phyloP scores from a whole-genome alignment of 768 basidiomycete genomes.

The Termitomyces sp. region DNA sequence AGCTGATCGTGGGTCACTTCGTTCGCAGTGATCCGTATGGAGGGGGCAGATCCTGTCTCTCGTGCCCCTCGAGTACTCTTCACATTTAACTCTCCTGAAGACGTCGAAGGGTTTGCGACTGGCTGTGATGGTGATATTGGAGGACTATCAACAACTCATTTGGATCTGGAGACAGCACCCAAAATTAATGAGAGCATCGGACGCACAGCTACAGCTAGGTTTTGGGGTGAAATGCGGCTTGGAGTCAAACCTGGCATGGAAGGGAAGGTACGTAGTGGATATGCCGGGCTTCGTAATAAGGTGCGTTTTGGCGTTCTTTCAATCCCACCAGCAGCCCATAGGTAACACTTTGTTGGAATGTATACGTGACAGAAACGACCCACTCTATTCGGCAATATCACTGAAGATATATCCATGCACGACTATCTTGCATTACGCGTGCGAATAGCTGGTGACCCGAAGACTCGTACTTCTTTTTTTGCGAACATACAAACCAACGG shows the following conservation, averaged over 20 bases:
- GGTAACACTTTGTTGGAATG: neutral
- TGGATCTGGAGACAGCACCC: conserved; percentile 62
- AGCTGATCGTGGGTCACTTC: neutral
- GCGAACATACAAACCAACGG: conserved; percentile 93
- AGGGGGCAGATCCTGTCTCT: conserved; percentile 63
- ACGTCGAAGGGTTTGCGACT: conserved; percentile 61
- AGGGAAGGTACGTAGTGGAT: conserved; percentile 75
- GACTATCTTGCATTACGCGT: conserved; percentile 79
- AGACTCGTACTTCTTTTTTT: conserved; percentile 82
- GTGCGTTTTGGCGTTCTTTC: conserved; percentile 31
- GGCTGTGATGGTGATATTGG: conserved; percentile 92
- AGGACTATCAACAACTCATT: conserved; percentile 71
- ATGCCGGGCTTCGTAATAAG: conserved; percentile 88
- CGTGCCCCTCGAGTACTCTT: conserved; percentile 64
- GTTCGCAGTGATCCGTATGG: conserved; percentile 69
- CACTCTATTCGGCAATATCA: conserved; percentile 83
- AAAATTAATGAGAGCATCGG: conserved; percentile 42
- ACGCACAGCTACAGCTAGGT: conserved; percentile 55
- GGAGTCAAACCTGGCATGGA: conserved; percentile 64
- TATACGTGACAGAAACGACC: conserved; percentile 50
- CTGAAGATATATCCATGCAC: conserved; percentile 81
- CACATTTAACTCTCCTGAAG: conserved; percentile 55
- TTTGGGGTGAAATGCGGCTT: conserved; percentile 79
- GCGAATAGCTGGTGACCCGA: conserved; percentile 71
- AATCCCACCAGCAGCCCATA: neutral